Evolutionary conservation across 2,329 filamentous ascomycete genomes (phyloP).

Genomic region (Kalmusia sp.): DNA sequence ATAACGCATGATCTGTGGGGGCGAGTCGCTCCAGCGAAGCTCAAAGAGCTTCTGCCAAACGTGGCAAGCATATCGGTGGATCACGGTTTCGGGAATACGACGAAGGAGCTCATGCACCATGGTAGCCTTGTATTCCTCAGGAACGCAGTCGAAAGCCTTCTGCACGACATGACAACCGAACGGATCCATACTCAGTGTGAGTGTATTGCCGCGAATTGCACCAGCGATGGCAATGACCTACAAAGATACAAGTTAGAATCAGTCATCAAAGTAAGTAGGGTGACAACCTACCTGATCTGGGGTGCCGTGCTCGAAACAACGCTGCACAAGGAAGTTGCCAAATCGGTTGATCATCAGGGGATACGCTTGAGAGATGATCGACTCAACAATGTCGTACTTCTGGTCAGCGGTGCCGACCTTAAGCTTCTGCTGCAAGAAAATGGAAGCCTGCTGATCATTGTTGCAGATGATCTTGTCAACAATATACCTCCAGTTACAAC

Average conservation of each 20-base stretch:
- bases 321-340: conserved; percentile 97
- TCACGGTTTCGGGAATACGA: conserved; percentile 95
- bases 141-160: conserved; percentile 97
- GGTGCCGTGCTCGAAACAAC: conserved; percentile 98
- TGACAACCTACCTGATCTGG: conserved; percentile 70
- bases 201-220: conserved; percentile 89
- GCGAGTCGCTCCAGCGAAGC: conserved; percentile 91
- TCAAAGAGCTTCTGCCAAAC: conserved; percentile 99
- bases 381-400: conserved; percentile 96
- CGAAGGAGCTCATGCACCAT: conserved; percentile 99
- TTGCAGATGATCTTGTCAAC: conserved; percentile 99
- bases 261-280: neutral
- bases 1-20: conserved; percentile 97
- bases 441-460: conserved; percentile 98
- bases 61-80: conserved; percentile 98
- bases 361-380: conserved; percentile 94
- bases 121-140: conserved; percentile 95
- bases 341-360: conserved; percentile 98
- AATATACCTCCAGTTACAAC: conserved; percentile 99
- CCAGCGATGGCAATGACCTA: conserved; percentile 85
- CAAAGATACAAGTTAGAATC: neutral
- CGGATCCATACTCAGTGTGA: conserved; percentile 96
- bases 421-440: conserved; percentile 98
- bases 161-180: conserved; percentile 98
- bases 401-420: conserved; percentile 95